Conservation (phyloP, 441 rosid genomes). For the Pelargonium myrrhifolium region DNA sequence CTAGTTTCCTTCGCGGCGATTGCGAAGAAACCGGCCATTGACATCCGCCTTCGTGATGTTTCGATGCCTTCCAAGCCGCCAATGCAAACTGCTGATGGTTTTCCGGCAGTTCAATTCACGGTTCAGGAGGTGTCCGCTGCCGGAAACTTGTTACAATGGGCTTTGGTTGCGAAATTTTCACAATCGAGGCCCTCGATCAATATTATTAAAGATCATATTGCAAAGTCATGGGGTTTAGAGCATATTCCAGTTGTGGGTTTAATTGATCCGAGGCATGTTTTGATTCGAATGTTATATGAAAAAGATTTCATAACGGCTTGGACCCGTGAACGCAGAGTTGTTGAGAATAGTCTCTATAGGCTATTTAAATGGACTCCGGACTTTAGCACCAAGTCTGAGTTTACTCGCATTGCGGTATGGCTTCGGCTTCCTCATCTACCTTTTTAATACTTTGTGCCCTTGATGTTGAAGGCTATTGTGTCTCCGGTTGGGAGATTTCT, state of each 20-base stretch:
- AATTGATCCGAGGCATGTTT: background rate
- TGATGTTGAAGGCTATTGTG: background rate
- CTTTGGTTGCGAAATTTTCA: too few species aligned
- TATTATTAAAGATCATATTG: background rate
- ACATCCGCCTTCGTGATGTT: too few species aligned
- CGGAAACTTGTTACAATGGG: background rate
- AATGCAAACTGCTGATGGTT: background rate
- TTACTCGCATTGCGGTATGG: too few species aligned
- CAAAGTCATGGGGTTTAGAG: background rate
- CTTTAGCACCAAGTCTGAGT: background rate
- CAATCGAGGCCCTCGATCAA: background rate
- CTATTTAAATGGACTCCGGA: background rate
- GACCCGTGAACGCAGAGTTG: background rate
- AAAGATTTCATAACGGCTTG: background rate
- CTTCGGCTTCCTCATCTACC: background rate
- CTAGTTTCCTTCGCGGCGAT: too few species aligned
- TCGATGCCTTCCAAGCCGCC: too few species aligned
- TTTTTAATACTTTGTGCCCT: background rate
- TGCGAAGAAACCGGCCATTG: too few species aligned
- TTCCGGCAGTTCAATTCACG: background rate
- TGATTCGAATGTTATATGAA: background rate
- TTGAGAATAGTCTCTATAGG: too few species aligned
- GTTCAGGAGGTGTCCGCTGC: background rate
- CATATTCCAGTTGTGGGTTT: background rate
- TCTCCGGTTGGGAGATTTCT: background rate